A percentile compares a stretch with the other conserved stretches of the same genome.
These are phyloP conservation scores for Phellinidium pouzarii DNA, from an alignment of 1,284 basidiomycete species.

Conservation along the genomic window DNA sequence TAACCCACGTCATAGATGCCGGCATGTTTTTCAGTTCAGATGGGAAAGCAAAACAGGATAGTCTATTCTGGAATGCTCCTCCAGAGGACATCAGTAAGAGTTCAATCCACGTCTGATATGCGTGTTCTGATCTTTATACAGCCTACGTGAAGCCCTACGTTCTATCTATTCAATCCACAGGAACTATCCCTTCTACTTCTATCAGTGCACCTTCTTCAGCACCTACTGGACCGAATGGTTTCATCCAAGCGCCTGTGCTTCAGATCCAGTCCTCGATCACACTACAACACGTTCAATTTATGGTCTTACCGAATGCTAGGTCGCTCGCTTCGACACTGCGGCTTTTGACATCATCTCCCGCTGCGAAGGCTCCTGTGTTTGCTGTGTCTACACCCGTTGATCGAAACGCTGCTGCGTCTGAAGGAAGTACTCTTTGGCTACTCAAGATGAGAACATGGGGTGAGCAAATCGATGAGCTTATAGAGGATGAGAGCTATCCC, in stretches of 20 bases:
- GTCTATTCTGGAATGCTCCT: slow-evolving; percentile 71
- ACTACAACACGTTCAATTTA: slow-evolving; percentile 53
- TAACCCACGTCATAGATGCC: slow-evolving; percentile 41
- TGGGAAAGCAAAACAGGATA: slow-evolving; percentile 54
- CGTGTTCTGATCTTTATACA: slow-evolving; percentile 25
- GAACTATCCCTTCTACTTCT: slow-evolving; percentile 40
- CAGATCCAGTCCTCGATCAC: slow-evolving; percentile 80
- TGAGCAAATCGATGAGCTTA: slow-evolving; percentile 82
- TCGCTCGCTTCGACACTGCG: slow-evolving; percentile 30
- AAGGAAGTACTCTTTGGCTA: slow-evolving; percentile 77
- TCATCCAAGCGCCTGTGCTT: slow-evolving; percentile 51
- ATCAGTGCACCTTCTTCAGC: slow-evolving; percentile 28
- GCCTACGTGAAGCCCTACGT: slow-evolving; percentile 83
- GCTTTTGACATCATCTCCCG: slow-evolving; percentile 46
- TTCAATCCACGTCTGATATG: neutral
- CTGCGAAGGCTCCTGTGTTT: slow-evolving; percentile 53
- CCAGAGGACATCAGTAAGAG: slow-evolving; percentile 74
- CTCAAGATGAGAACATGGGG: slow-evolving; percentile 69
- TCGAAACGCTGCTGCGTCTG: slow-evolving; percentile 47
- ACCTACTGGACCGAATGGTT: slow-evolving; percentile 25
- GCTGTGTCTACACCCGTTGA: slow-evolving; percentile 72
- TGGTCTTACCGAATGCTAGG: slow-evolving; percentile 56
- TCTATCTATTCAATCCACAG: slow-evolving; percentile 70
- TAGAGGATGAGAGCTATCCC: slow-evolving; percentile 62
- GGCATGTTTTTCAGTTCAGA: slow-evolving; percentile 70